Percentiles rank a stretch among this genome's conserved stretches.
Evolutionary conservation across 768 basidiomycete species (phyloP).

Genomic region (Daedaleopsis nitida): DNA sequence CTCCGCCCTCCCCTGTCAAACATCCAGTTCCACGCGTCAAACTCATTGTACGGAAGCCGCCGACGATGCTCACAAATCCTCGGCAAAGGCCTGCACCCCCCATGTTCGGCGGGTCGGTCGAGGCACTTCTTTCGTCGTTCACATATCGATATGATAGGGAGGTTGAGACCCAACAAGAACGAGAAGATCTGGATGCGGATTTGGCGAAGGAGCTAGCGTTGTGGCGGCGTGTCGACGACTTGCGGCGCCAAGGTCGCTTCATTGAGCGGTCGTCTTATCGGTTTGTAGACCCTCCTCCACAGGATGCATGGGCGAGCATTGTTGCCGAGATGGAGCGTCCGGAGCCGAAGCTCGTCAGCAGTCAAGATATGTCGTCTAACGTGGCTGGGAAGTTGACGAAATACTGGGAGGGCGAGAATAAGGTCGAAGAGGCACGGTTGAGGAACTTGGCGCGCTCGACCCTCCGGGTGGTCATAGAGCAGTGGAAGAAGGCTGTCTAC

Average conservation of each 20-base stretch:
- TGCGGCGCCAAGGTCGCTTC: conserved; percentile 50
- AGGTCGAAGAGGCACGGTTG: conserved; percentile 68
- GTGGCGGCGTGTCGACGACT: conserved; percentile 43
- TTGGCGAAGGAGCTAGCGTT: conserved; percentile 47
- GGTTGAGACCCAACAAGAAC: conserved; percentile 31
- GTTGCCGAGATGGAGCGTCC: conserved; percentile 37
- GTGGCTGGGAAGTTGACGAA: conserved; percentile 67
- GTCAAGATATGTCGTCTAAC: conserved; percentile 47
- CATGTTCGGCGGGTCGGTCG: conserved; percentile 54
- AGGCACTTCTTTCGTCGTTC: conserved; percentile 64
- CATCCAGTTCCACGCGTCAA: conserved; percentile 63
- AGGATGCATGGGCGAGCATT: conserved; percentile 63
- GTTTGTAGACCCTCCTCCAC: conserved; percentile 24
- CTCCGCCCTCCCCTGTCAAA: conserved; percentile 18
- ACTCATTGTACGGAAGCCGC: conserved; percentile 67
- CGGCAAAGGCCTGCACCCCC: conserved; percentile 61
- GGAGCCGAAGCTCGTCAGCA: conserved; percentile 25
- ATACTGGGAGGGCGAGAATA: conserved; percentile 79
- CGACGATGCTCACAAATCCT: conserved; percentile 63
- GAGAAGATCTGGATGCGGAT: conserved; percentile 36
- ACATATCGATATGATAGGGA: conserved; percentile 52
- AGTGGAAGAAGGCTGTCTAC: conserved; percentile 89
- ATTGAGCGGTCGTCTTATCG: conserved; percentile 14
- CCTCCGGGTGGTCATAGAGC: conserved; percentile 64
- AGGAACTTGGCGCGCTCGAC: conserved; percentile 71